Conservation (phyloP, 2,329 filamentous ascomycete species). For the Furcasterigmium sp. region DNA sequence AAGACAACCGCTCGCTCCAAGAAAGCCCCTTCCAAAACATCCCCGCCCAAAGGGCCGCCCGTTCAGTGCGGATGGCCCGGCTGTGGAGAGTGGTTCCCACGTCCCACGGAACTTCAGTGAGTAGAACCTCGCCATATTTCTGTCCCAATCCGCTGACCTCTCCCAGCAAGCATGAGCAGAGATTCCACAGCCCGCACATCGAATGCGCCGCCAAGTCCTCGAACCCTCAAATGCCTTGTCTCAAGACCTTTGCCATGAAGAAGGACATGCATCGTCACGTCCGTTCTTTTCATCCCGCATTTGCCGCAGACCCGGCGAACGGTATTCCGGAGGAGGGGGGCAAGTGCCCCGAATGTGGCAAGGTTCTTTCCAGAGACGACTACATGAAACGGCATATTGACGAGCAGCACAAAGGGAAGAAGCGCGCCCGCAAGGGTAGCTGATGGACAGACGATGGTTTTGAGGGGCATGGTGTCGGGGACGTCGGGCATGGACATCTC, state of each 20-base stretch:
- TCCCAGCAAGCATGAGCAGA: conserved; percentile 1
- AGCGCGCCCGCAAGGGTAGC: too few species aligned
- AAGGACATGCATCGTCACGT: conserved; percentile 1
- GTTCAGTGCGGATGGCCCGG: neutral
- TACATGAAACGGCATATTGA: neutral
- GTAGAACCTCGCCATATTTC: too few species aligned
- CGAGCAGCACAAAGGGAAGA: neutral
- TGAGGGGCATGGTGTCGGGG: too few species aligned
- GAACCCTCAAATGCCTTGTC: neutral
- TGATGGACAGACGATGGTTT: too few species aligned
- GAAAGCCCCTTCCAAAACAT: neutral
- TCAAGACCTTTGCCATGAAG: neutral
- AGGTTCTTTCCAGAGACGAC: neutral
- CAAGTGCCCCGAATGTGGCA: neutral
- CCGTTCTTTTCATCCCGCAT: neutral
- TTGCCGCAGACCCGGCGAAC: neutral
- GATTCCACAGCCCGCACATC: neutral
- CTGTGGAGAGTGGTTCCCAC: neutral
- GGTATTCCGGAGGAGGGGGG: neutral
- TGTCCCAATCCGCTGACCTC: neutral
- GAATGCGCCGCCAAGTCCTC: neutral
- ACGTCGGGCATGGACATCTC: too few species aligned
- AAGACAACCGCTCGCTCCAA: neutral
- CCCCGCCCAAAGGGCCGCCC: neutral
- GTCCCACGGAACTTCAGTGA: neutral